Evolutionary conservation across 352 stramenopile species (phyloP).

Genomic region (Phytophthora pistaciae): DNA sequence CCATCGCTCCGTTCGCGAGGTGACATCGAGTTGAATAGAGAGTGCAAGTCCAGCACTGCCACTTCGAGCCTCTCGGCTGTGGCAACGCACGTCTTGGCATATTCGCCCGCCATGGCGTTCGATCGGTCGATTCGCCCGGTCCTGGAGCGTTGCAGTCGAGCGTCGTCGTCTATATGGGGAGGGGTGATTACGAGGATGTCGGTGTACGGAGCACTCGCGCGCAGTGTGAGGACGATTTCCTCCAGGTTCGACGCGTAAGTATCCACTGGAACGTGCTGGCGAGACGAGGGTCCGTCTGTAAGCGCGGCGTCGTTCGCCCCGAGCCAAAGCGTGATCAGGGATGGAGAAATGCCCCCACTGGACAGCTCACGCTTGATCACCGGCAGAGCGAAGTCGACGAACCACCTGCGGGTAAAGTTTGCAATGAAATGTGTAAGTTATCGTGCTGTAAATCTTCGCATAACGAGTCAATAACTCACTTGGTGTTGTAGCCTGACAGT

Average conservation of each 20-base stretch:
- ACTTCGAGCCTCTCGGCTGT: constrained; percentile 32
- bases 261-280: constrained; percentile 54
- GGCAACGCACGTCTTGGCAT: constrained; percentile 50
- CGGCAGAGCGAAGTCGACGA: constrained; percentile 49
- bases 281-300: constrained; percentile 29
- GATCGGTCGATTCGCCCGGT: constrained; percentile 41
- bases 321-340: constrained; percentile 63
- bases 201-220: constrained; percentile 21
- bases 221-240: constrained; percentile 36
- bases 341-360: constrained; percentile 27
- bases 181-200: constrained; percentile 58
- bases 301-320: constrained; percentile 71
- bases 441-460: neutral
- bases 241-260: constrained; percentile 53
- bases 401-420: constrained; percentile 37
- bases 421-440: neutral
- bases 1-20: constrained; percentile 33
- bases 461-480: constrained; percentile 11
- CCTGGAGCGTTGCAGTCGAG: constrained; percentile 17
- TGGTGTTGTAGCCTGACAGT: constrained; percentile 64
- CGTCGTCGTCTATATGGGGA: constrained; percentile 46
- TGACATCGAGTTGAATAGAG: constrained; percentile 48
- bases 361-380: constrained; percentile 48
- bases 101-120: constrained; percentile 44
- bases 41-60: constrained; percentile 50